Evolutionary conservation across 2,329 filamentous ascomycete species (phyloP), one percentile per base, ranked within the genome.

Genomic region (Colletotrichum gloeosporioides): DNA sequence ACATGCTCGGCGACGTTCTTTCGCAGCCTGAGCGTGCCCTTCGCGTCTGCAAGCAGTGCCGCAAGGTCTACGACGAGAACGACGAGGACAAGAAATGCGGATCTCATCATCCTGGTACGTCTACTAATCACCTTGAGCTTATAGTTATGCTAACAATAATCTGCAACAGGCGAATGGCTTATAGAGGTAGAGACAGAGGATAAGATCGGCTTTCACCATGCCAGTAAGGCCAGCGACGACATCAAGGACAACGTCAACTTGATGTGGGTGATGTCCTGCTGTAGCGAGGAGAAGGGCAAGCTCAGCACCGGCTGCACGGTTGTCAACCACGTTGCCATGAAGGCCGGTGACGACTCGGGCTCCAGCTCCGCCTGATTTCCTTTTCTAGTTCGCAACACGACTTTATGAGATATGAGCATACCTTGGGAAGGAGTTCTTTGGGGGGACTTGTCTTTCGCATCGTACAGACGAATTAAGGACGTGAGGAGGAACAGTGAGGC

Each of bases 101-200:
- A 29, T 16, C 22, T 34, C 53, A 25, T 36, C 74, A 76, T 29
- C 7, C 27, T 13, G 74, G 71, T 73, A 16, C 6, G 64, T 59
- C 3, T 12, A 15, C 8, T 34, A n/a, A 18, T 1, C n/a, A 36
- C 31, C 2, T 34, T 8, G 13, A 22, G 13, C 2, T 12, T 1
- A 34, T 9, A 1, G 5, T 0, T 29, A 12, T 29, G 62, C 55
- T 75, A 18, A 72, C 55, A 25, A 13, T 53, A 0, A 0, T 22
- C 7, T n/a, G n/a, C n/a, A 27, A 61, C 25, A 69, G 74, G 74
- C 2, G 32, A 69, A 16, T 76, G 70, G 74, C 61, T 76, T 31
- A 49, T 76, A 18, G 74, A 76, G 29, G 62, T 72, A 31, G 70
- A 76, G 34, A 36, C 49, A 15, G 39, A 36, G 4, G 32, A 57